Base-by-base conservation (phyloP, 768 basidiomycete species). In the Lentinula edodes region DNA sequence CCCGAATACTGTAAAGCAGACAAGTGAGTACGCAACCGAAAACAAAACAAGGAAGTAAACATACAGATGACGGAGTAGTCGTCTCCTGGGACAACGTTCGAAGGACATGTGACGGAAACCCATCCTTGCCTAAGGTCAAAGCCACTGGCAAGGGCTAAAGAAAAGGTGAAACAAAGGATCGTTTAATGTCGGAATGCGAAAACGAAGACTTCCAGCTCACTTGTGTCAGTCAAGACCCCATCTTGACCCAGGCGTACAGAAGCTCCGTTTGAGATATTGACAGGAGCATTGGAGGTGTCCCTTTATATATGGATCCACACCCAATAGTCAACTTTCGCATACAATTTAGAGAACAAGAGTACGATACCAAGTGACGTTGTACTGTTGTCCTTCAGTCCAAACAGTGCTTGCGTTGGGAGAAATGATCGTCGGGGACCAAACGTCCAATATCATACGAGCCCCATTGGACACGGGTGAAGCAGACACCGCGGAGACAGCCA, bases 31-130 rank as follows among this genome's bases (percentile, higher is more conserved):
- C 12, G 6, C 20, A 10, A 51, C 9, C 20, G 7, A 6, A n/a
- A 32, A 23, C 10, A 28, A 28, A 28, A 23, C 45, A 46, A 12
- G 5, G 4, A 12, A 5, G 28, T 53, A 28, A 39, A 61, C 66
- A 69, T 65, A 71, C 73, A 65, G 56, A 66, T 65, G 43, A 73
- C 1, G 6, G 65, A 51, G 52, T 75, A 75, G 3, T 52, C 2
- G 3, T 53, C 10, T 43, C 65, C 70, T 2, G 63, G 2, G 0
- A 58, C 0, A 15, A 73, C 67, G 2, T 42, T 34, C 39, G 38
- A 0, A 10, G 72, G 71, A 9, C 69, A 67, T 10, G 18, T 28
- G 38, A 73, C 43, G 1, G 28, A 3, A 18, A 68, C 64, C 2
- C 12, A 15, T 10, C 72, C 73, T 10, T 56, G 53, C 23, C 39